A percentile compares a stretch with the other conserved stretches of the same genome.
Evolutionary conservation across 805 yeast genomes (phyloP).

Genomic region (Kuraishia ogatae): DNA sequence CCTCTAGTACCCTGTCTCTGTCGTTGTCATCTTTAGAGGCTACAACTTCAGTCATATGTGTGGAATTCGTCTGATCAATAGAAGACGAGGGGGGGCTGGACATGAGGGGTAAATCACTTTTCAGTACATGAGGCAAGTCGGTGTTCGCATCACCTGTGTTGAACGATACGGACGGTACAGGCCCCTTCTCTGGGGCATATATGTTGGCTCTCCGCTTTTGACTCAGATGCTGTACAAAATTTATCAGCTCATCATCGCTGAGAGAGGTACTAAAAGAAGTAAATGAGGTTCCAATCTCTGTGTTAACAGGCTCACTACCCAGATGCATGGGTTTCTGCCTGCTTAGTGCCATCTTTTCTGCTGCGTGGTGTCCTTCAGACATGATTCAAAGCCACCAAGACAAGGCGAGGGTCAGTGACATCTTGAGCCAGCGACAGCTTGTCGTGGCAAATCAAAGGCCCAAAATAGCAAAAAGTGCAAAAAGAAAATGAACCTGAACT

Average conservation of each 20-base stretch:
- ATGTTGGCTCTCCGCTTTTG: constrained; percentile 10
- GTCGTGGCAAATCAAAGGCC: not conserved
- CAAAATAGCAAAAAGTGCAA: no score
- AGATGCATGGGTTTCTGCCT: not conserved
- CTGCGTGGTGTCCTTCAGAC: not conserved
- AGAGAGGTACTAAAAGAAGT: constrained; percentile 23
- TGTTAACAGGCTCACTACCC: not conserved
- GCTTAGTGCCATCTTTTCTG: not conserved
- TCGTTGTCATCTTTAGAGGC: not conserved
- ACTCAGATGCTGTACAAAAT: constrained; percentile 24
- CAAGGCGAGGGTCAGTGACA: not conserved
- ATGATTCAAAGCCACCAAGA: not conserved
- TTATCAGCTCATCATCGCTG: constrained; percentile 28
- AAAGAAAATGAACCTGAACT: no score
- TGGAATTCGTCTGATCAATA: not conserved
- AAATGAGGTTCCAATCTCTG: not conserved
- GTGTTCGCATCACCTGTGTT: not conserved
- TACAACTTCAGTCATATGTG: not conserved
- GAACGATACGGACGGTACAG: not conserved
- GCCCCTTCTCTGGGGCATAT: not conserved
- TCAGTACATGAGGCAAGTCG: not conserved
- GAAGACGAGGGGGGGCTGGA: not conserved
- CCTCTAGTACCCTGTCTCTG: not conserved
- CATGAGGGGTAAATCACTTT: not conserved
- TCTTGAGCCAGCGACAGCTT: not conserved